phyloP scores from a whole-genome alignment of 2,329 filamentous ascomycete species.

The Colletotrichum sp. region DNA sequence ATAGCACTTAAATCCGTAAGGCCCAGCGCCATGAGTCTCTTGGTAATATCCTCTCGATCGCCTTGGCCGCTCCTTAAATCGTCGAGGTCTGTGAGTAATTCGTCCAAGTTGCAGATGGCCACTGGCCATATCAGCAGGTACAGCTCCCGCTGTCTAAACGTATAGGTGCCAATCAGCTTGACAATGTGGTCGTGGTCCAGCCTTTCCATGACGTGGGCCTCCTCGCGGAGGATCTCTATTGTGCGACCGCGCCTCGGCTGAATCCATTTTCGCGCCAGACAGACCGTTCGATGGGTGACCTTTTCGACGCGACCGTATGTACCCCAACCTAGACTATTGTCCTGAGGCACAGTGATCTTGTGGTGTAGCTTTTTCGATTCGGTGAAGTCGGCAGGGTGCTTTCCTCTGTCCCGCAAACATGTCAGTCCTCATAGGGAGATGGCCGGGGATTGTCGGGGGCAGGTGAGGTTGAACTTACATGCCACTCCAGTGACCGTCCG shows the following conservation, averaged over 20 bases:
- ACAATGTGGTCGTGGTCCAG: slow-evolving; percentile 53
- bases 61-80: slow-evolving; percentile 39
- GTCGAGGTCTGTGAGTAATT: slow-evolving; percentile 48
- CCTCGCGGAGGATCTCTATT: slow-evolving; percentile 47
- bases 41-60: slow-evolving; percentile 44
- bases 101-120: slow-evolving; percentile 49
- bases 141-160: slow-evolving; percentile 41
- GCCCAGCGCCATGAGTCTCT: slow-evolving; percentile 41
- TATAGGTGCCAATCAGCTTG: slow-evolving; percentile 52
- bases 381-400: slow-evolving; percentile 28
- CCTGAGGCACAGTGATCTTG: slow-evolving; percentile 26
- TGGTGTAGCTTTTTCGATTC: slow-evolving; percentile 33
- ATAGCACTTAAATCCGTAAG: slow-evolving; percentile 41
- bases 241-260: slow-evolving; percentile 37
- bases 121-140: slow-evolving; percentile 54
- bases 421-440: not conserved
- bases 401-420: slow-evolving; percentile 25
- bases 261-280: slow-evolving; percentile 50
- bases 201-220: slow-evolving; percentile 52
- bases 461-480: slow-evolving; percentile 22
- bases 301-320: slow-evolving; percentile 50
- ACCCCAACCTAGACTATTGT: slow-evolving; percentile 44
- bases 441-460: not conserved
- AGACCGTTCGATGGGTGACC: slow-evolving; percentile 44
- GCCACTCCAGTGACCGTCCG: slow-evolving; percentile 30